Percentiles rank a stretch among this genome's conserved stretches.
These are phyloP conservation scores for Brasilioporus rufonigricans DNA, from an alignment of 768 basidiomycete species.

Conservation along the genomic window DNA sequence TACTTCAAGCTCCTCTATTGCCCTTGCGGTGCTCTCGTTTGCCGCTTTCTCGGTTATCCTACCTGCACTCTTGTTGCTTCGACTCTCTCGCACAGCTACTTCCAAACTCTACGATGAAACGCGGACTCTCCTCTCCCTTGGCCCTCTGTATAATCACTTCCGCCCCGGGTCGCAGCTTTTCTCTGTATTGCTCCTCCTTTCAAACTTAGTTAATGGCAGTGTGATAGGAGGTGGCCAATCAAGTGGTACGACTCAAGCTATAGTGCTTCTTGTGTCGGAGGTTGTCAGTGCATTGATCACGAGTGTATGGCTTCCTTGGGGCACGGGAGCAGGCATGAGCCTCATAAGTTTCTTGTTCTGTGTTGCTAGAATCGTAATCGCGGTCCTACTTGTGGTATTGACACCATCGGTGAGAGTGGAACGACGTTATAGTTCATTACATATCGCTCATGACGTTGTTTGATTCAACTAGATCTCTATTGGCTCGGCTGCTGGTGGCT, in stretches of 20 bases:
- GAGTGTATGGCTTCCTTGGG: conserved; percentile 96
- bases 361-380: conserved; percentile 84
- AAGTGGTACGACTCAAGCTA: conserved; percentile 88
- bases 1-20: conserved; percentile 56
- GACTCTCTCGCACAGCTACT: conserved; percentile 77
- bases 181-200: conserved; percentile 73
- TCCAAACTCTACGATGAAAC: conserved; percentile 95
- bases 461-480: conserved; percentile 66
- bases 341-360: conserved; percentile 92
- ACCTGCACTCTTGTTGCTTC: conserved; percentile 70
- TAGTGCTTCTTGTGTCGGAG: conserved; percentile 87
- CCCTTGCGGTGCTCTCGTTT: conserved; percentile 82
- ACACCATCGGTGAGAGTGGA: conserved; percentile 71
- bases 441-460: conserved; percentile 11
- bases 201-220: conserved; percentile 79
- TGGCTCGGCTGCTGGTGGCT: conserved; percentile 75
- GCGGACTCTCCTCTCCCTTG: conserved; percentile 82
- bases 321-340: conserved; percentile 95
- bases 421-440: background rate
- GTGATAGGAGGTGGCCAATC: conserved; percentile 88
- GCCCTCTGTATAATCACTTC: conserved; percentile 94
- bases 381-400: conserved; percentile 87
- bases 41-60: conserved; percentile 73
- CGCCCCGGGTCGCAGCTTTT: conserved; percentile 90
- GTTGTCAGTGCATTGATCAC: conserved; percentile 84